These are phyloP conservation scores for Coemansia biformis DNA, from an alignment of 192 early-diverging fungal species.

Conservation along the genomic window DNA sequence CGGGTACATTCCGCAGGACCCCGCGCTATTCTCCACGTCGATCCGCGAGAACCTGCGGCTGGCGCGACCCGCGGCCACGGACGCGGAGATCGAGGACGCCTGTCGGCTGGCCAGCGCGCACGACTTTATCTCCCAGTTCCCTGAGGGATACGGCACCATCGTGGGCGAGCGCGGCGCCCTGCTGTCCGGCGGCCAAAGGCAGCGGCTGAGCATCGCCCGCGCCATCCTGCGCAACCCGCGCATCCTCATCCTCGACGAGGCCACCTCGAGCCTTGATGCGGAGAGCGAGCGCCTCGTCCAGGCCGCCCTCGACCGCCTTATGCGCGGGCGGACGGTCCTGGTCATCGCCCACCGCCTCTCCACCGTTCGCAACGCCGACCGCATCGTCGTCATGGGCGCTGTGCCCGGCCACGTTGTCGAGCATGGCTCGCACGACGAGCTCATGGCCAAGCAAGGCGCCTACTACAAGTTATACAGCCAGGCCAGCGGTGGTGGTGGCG, in stretches of 20 bases:
- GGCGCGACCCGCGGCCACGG: slow-evolving; percentile 56
- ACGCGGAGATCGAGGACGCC: slow-evolving; percentile 61
- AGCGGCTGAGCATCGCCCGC: slow-evolving; percentile 58
- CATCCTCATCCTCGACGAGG: slow-evolving; percentile 79
- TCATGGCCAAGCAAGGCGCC: slow-evolving; percentile 36
- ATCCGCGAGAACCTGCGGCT: slow-evolving; percentile 72
- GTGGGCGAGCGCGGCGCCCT: slow-evolving; percentile 52
- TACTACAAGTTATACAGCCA: slow-evolving; percentile 42
- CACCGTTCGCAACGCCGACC: slow-evolving; percentile 73
- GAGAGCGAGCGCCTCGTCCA: slow-evolving; percentile 69
- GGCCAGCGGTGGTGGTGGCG: too few relatives aligned
- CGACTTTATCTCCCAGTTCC: slow-evolving; percentile 55
- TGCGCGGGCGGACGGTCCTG: slow-evolving; percentile 73
- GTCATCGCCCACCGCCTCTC: slow-evolving; percentile 79
- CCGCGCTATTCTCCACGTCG: slow-evolving; percentile 71
- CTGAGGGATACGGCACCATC: slow-evolving; percentile 52
- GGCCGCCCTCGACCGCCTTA: slow-evolving; percentile 63
- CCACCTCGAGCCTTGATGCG: slow-evolving; percentile 69
- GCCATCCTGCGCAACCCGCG: slow-evolving; percentile 57
- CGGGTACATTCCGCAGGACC: slow-evolving; percentile 74
- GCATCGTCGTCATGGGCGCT: slow-evolving; percentile 67
- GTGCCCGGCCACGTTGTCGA: slow-evolving; percentile 51
- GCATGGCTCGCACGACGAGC: slow-evolving; percentile 45
- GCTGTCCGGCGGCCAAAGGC: slow-evolving; percentile 61
- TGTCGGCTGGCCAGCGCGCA: slow-evolving; percentile 73